These are phyloP conservation scores for Fusarium palustre DNA, from an alignment of 2,329 filamentous ascomycete species.

Conservation along the genomic window DNA sequence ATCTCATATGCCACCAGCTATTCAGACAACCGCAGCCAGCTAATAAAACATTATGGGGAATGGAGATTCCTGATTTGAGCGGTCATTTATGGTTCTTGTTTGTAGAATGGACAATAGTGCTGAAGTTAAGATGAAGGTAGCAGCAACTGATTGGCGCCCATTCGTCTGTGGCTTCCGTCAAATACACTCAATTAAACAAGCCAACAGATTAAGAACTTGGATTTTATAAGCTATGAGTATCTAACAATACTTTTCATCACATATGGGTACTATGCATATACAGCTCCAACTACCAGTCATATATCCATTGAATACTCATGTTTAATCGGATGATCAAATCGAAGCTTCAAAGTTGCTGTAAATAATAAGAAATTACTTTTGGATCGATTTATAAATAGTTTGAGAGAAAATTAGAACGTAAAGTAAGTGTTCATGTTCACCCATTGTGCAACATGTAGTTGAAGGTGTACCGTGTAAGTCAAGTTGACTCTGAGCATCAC, in stretches of 20 bases:
- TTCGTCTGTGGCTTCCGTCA: neutral
- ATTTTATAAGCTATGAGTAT: neutral
- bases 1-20: neutral
- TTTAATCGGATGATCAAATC: neutral
- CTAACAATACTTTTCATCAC: neutral
- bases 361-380: neutral
- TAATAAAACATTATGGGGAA: neutral
- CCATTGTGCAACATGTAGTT: neutral
- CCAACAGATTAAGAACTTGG: neutral
- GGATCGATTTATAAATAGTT: neutral
- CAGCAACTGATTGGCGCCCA: neutral
- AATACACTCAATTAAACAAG: neutral
- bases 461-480: constrained; percentile 11
- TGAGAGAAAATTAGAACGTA: neutral
- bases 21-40: neutral
- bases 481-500: constrained; percentile 19
- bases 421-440: neutral
- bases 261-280: neutral
- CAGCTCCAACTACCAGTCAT: neutral
- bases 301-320: neutral
- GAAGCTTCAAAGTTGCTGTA: neutral
- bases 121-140: neutral
- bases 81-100: neutral
- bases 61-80: neutral
- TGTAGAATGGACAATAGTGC: neutral